Evolutionary conservation across 2,329 filamentous ascomycete genomes (phyloP), one percentile per base, ranked within the genome.

Genomic region (Colletotrichum orbiculare): DNA sequence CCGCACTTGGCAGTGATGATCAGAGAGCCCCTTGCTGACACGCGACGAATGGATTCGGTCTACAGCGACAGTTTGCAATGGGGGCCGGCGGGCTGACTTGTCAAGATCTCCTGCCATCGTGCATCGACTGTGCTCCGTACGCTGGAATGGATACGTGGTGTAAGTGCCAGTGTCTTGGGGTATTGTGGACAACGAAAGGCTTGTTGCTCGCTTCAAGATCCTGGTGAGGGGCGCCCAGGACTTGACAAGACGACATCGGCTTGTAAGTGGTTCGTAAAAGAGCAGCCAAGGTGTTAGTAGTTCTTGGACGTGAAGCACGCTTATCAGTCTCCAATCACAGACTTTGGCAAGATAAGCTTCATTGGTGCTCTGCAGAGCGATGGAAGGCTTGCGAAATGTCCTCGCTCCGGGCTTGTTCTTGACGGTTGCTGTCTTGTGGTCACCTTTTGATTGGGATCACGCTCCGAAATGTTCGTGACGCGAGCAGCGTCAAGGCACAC

Each of bases 281-380:
- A 48, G 37, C 2, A n/a, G 62, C 65, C 62, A 66, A 67, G 65
- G 37, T 35, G 43, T 57, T 56, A 43, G 37, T 43, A 54, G 10
- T 57, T 60, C 56, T 60, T 65, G 55, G 55, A 54, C 43, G 55
- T 60, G 37, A 53, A 50, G 2, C 49, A 10, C 11, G 8, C 60
- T 67, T 67, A 67, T 66, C 65, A 48, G 12, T 8, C 42, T 41
- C 62, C 65, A 66, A 67, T 66, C 45, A 62, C n/a, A 11, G 33
- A 38, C 7, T 2, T 8, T 45, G 17, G 2, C 8, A 43, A 62
- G 46, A 57, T 56, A 50, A 56, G 52, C 48, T 34, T 37, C 46
- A 17, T 3, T 17, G 17, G 9, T 34, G 7, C 15, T 49, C 35
- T 35, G n/a, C 37, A 17, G 34, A 13, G 34, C 11, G 33, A n/a